These are phyloP conservation scores for Porogramme epimiltina DNA, from an alignment of 1,284 basidiomycete genomes.

Conservation along the genomic window DNA sequence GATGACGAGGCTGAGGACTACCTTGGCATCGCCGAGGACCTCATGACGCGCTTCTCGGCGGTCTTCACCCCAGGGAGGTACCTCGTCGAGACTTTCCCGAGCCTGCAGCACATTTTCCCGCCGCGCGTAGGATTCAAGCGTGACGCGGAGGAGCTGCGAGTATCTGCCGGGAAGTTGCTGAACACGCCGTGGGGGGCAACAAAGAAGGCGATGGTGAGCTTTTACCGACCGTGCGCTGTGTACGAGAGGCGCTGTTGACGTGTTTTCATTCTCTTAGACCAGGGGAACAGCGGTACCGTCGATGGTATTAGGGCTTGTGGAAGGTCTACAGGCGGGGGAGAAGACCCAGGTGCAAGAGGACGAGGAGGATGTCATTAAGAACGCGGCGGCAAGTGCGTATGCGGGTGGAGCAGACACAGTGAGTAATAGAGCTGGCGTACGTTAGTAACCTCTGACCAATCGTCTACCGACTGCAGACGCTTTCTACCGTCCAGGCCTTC, in stretches of 20 bases:
- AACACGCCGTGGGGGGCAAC: constrained; percentile 9
- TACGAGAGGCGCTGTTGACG: background rate
- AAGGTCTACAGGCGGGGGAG: background rate
- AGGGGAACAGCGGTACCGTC: background rate
- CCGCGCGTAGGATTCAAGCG: constrained; percentile 15
- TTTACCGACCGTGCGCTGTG: background rate
- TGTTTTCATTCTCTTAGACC: background rate
- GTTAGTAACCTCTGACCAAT: background rate
- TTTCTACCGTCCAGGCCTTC: constrained; percentile 26
- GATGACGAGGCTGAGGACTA: constrained; percentile 18
- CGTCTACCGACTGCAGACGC: constrained; percentile 4
- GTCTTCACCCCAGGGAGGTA: constrained; percentile 14
- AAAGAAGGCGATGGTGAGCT: constrained; percentile 8
- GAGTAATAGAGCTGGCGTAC: background rate
- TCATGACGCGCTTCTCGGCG: constrained; percentile 5
- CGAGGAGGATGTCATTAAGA: background rate
- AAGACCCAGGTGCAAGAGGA: background rate
- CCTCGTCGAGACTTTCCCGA: constrained; percentile 12
- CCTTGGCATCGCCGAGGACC: constrained; percentile 6
- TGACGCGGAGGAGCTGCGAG: background rate
- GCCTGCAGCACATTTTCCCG: constrained; percentile 9
- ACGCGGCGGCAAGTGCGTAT: background rate
- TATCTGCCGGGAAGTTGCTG: background rate
- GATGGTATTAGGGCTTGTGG: background rate
- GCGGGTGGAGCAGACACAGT: constrained; percentile 18